These are phyloP conservation scores for Russula brevipes DNA, from an alignment of 768 basidiomycete genomes.

Conservation along the genomic window DNA sequence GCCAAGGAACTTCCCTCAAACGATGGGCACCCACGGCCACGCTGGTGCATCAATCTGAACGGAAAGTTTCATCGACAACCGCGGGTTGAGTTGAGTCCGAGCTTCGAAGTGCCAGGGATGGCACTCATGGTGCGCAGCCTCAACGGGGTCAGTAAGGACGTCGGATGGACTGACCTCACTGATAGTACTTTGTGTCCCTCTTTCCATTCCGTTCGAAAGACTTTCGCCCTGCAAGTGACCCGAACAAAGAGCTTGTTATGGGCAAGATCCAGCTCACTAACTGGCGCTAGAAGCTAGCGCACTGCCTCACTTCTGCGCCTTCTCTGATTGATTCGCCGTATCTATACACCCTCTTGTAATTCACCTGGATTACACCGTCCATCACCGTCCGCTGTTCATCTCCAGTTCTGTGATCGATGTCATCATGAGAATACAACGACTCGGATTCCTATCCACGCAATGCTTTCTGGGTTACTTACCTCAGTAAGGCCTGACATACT, in stretches of 20 bases:
- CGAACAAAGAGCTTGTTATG: conserved; percentile 4
- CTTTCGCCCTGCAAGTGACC: neutral
- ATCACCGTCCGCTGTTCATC: no score
- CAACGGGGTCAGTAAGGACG: neutral
- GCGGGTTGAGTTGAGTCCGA: neutral
- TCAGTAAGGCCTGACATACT: no score
- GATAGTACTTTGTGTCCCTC: conserved; percentile 10
- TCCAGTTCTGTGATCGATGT: no score
- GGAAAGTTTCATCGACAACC: neutral
- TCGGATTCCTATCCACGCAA: no score
- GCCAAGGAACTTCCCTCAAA: neutral
- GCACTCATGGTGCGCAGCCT: conserved; percentile 13
- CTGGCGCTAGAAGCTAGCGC: neutral
- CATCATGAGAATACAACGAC: no score
- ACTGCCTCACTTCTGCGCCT: neutral
- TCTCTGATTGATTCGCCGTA: neutral
- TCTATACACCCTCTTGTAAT: no score
- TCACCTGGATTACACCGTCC: no score
- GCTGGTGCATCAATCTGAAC: conserved; percentile 14
- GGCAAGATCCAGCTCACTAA: conserved; percentile 1
- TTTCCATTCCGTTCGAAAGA: neutral
- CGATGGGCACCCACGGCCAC: neutral
- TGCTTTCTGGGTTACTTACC: no score
- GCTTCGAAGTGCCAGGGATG: conserved; percentile 6
- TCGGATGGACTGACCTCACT: neutral